Base-by-base conservation (phyloP, 2,329 filamentous ascomycete genomes). In the Fusarium sp. region DNA sequence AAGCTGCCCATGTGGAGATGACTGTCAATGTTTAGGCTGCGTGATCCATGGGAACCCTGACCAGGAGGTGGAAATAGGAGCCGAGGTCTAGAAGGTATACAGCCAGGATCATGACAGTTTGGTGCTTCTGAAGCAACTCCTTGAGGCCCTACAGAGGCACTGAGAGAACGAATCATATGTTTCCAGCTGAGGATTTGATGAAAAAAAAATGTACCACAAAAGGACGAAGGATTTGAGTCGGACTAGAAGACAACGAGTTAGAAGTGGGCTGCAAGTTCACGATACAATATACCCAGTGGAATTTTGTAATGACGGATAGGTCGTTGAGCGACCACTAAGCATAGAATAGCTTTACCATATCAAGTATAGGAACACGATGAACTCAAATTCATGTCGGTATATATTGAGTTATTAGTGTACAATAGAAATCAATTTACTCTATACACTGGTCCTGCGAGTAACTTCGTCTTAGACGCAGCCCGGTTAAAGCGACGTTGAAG, bases 21-120 rank as follows among this genome's bases (percentile, higher is more conserved):
- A 87, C 63, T 89, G 87, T 58, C 79, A 84, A 62, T 89, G 87
- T 67, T 75, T 87, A 4, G 86, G 86, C 6, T 88, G 87, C 66
- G 79, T 82, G 49, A 85, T 88, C 50, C 86, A 88, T 55, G 79
- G 78, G 50, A 78, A 76, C 45, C 68, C 73, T 1, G 73, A 68
- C 13, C 61, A 64, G 10, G 48, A 37, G 6, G 27, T 32, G 27
- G 63, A 67, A 50, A 35, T 44, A 45, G 54, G 19, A 20, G 53
- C 40, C 22, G 33, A 67, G 22, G 48, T 35, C 40, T 67, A 59
- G 33, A 35, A 49, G 30, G 39, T 46, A 55, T 17, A 23, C 15
- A 17, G n/a, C 5, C 17, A 14, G 22, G 20, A 33, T 19, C 7
- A 44, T 4, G 48, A 25, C 47, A 13, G 15, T 5, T 17, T 41